Evolutionary conservation across 169 alveolate genomes (phyloP).

Genomic region (Babesia gibsoni): DNA sequence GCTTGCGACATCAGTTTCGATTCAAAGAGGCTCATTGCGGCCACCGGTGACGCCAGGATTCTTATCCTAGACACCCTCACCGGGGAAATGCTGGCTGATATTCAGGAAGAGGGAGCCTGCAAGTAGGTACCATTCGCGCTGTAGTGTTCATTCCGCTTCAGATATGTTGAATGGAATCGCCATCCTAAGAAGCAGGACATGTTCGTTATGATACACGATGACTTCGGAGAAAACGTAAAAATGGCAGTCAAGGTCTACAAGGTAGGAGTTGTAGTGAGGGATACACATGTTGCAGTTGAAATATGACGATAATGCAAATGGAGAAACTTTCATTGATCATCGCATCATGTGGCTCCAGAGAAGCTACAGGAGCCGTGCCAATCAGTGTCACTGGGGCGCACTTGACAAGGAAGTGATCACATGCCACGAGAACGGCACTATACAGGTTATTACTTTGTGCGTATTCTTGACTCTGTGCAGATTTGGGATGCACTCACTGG

Average conservation of each 20-base stretch:
- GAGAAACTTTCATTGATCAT: slow-evolving; percentile 24
- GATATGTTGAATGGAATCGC: slow-evolving; percentile 86
- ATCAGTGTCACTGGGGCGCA: slow-evolving; percentile 88
- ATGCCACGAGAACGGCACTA: slow-evolving; percentile 85
- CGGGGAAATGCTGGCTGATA: slow-evolving; percentile 74
- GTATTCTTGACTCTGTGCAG: slow-evolving; percentile 4
- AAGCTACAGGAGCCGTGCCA: slow-evolving; percentile 67
- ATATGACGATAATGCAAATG: slow-evolving; percentile 46
- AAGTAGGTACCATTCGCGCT: slow-evolving; percentile 66
- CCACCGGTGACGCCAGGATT: slow-evolving; percentile 84
- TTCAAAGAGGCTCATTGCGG: slow-evolving; percentile 75
- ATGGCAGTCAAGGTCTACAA: slow-evolving; percentile 78
- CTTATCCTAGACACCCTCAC: slow-evolving; percentile 78
- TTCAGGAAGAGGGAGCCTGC: slow-evolving; percentile 78
- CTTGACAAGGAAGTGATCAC: slow-evolving; percentile 82
- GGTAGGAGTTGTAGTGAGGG: slow-evolving; percentile 50
- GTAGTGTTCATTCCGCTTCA: slow-evolving; percentile 25
- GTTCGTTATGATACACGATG: slow-evolving; percentile 82
- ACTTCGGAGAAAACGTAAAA: slow-evolving; percentile 70
- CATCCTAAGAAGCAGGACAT: slow-evolving; percentile 78
- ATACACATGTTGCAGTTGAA: slow-evolving; percentile 30
- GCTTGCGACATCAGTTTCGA: slow-evolving; percentile 83
- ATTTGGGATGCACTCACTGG: slow-evolving; percentile 79
- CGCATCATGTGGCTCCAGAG: slow-evolving; percentile 63
- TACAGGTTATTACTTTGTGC: slow-evolving; percentile 42